Base-by-base conservation (phyloP, 352 stramenopile species). In the Pythium utonaiense region DNA sequence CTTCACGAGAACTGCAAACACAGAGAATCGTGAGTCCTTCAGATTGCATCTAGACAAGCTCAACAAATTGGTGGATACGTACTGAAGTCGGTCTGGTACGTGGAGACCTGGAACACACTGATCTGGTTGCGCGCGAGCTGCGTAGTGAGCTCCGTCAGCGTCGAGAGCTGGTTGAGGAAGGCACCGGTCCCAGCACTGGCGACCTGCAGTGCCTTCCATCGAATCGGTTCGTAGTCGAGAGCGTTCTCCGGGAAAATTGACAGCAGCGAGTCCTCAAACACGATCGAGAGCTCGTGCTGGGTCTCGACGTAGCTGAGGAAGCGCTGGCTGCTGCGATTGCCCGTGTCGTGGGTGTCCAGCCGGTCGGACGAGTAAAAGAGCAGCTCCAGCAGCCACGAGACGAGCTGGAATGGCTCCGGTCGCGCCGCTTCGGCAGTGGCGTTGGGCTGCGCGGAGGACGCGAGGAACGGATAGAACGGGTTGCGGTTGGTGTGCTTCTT, bases 91-190 rank as follows among this genome's bases (percentile, higher is more conserved):
- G 77, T 84, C 49, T 89, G 78, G 64, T 87, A 89, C 16, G 78
- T 86, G 5, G 78, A 89, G 69, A 89, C 80, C 73, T 87, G 77
- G 56, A 86, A 87, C 17, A 89, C 78, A 47, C 75, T 86, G 57
- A 89, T 70, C 7, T 64, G 47, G 51, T 85, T 64, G 24, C 52
- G 56, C 19, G 78, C 78, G 33, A 89, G 65, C 52, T 77, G 72
- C 27, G 69, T 78, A 25, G 78, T 89, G 64, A 89, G 73, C 58
- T 86, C 75, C 6, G 68, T 80, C 56, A 89, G 73, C 55, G 83
- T 75, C 1, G 67, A 64, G 40, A 88, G 54, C 60, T 89, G 78
- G 27, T 69, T 81, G 17, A 80, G 47, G 44, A 88, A 88, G 10
- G 76, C 76, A 3, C 78, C 76, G 0, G 74, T 69, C 12, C 77